Percentiles rank a stretch among this genome's conserved stretches.
These are phyloP conservation scores for Plenodomus tracheiphilus DNA, from an alignment of 2,329 filamentous ascomycete species.

Conservation along the genomic window DNA sequence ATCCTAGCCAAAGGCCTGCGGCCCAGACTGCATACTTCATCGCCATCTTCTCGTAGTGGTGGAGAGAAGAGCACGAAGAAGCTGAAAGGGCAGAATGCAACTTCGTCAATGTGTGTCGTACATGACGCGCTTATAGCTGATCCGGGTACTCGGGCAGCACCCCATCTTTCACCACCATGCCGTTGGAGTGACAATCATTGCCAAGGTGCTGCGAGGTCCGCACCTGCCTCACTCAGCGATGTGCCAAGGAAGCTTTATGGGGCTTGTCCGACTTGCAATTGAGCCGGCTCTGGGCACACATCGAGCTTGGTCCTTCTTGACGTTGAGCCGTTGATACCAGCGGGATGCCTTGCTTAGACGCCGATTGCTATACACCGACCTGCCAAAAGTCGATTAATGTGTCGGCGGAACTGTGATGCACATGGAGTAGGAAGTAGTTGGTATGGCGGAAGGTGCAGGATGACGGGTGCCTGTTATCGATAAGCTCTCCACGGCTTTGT, in stretches of 20 bases:
- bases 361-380: conserved; percentile 19
- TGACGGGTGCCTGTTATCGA: neutral
- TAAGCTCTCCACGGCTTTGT: too few relatives aligned
- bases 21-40: conserved; percentile 28
- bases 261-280: conserved; percentile 23
- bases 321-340: conserved; percentile 18
- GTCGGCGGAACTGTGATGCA: neutral
- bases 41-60: conserved; percentile 27
- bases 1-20: conserved; percentile 30
- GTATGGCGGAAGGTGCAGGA: neutral
- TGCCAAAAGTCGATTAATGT: conserved; percentile 21
- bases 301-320: conserved; percentile 17
- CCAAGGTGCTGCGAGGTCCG: conserved; percentile 12
- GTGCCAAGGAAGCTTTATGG: conserved; percentile 28
- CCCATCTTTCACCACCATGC: neutral
- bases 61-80: neutral
- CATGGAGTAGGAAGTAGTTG: neutral
- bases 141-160: conserved; percentile 12
- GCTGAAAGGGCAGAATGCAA: conserved; percentile 9
- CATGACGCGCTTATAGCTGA: conserved; percentile 19
- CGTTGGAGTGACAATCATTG: conserved; percentile 11
- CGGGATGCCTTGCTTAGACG: conserved; percentile 13
- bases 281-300: conserved; percentile 16
- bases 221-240: conserved; percentile 21
- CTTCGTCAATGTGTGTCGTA: conserved; percentile 1